phyloP scores from a whole-genome alignment of 306 rosid species.

The Trichosanthes cucumerina region DNA sequence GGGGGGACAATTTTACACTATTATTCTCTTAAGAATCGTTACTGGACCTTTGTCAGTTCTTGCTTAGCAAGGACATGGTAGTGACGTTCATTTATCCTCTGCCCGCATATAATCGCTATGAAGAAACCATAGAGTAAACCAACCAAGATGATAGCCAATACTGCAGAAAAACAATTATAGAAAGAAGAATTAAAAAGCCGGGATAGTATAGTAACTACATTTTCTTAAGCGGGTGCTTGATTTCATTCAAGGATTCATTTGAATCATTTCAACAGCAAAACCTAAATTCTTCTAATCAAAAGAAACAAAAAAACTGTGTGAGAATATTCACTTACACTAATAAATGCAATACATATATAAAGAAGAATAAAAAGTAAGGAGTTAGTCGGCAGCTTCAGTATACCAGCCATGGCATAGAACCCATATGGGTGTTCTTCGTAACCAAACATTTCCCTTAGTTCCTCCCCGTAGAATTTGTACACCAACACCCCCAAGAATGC shows the following conservation, averaged over 20 bases:
- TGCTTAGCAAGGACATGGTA: constrained; percentile 98
- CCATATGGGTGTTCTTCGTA: constrained; percentile 98
- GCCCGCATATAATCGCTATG: constrained; percentile 97
- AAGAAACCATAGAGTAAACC: constrained; percentile 98
- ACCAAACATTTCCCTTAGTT: constrained; percentile 94
- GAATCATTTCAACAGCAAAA: background rate
- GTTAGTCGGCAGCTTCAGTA: background rate
- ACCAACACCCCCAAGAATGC: constrained; percentile 92
- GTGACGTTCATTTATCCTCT: constrained; percentile 93
- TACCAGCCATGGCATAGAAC: constrained; percentile 96
- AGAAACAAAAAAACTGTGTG: background rate
- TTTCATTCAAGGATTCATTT: background rate
- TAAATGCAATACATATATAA: background rate
- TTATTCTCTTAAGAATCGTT: constrained; percentile 8
- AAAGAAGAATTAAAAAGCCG: background rate
- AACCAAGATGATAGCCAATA: constrained; percentile 84
- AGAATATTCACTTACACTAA: background rate
- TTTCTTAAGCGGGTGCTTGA: background rate
- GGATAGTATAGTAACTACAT: background rate
- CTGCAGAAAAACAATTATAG: constrained; percentile 37
- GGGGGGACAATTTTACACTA: background rate
- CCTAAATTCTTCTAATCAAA: background rate
- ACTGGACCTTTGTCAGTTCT: constrained; percentile 79
- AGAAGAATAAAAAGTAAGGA: background rate
- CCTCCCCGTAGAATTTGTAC: constrained; percentile 93